Conservation (phyloP, 176 grass and related monocot species). For the Ananas comosus region DNA sequence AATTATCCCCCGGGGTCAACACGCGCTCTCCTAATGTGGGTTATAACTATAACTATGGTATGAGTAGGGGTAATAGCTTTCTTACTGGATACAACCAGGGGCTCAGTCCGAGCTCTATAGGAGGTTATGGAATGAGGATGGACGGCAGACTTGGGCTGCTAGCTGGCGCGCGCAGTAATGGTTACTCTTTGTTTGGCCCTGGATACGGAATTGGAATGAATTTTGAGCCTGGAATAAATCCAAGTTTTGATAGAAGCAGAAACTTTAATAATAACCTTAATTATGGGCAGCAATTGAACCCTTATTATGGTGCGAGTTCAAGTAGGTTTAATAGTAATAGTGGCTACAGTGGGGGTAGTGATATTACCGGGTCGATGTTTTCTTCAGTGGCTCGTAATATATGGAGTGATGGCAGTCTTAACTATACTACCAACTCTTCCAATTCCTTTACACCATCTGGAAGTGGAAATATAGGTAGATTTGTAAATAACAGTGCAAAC, state of each 20-base stretch:
- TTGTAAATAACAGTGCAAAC: slow-evolving; percentile 64
- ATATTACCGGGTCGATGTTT: slow-evolving; percentile 46
- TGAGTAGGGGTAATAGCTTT: slow-evolving; percentile 64
- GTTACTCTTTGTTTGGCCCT: slow-evolving; percentile 69
- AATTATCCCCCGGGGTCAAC: slow-evolving; percentile 68
- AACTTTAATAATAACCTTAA: slow-evolving; percentile 57
- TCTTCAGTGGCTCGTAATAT: slow-evolving; percentile 65
- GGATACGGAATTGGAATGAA: slow-evolving; percentile 72
- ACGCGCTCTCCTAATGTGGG: slow-evolving; percentile 50
- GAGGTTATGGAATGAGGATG: slow-evolving; percentile 70
- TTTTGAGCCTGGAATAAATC: slow-evolving; percentile 49
- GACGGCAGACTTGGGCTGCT: slow-evolving; percentile 73
- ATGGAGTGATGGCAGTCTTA: slow-evolving; percentile 56
- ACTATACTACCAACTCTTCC: slow-evolving; percentile 51
- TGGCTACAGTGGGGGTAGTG: slow-evolving; percentile 47
- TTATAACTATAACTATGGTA: slow-evolving; percentile 34
- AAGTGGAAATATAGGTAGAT: slow-evolving; percentile 54
- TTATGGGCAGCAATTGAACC: slow-evolving; percentile 52
- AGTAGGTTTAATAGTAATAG: slow-evolving; percentile 55
- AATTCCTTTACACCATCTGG: slow-evolving; percentile 59
- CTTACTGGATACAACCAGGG: slow-evolving; percentile 66
- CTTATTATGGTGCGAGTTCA: slow-evolving; percentile 69
- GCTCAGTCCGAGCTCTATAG: slow-evolving; percentile 48
- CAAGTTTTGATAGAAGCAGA: slow-evolving; percentile 38
- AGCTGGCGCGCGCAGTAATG: slow-evolving; percentile 41